phyloP scores from a whole-genome alignment of 352 stramenopile genomes.

The Peronospora belbahrii region DNA sequence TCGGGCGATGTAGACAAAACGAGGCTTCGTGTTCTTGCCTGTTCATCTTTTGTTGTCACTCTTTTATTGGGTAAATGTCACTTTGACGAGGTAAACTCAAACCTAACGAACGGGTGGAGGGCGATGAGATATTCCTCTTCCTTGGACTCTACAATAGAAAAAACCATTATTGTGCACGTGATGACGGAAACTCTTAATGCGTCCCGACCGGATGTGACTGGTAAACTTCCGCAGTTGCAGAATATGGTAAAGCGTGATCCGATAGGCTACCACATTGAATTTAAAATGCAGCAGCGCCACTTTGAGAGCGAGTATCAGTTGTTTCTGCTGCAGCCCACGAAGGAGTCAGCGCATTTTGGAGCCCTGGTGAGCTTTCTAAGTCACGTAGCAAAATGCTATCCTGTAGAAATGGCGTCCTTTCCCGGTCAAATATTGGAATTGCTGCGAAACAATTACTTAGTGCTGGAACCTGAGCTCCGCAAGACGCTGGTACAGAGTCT shows the following conservation, averaged over 20 bases:
- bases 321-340: constrained; percentile 88
- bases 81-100: constrained; percentile 6
- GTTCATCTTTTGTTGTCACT: constrained; percentile 5
- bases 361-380: constrained; percentile 96
- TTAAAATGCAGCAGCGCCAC: constrained; percentile 94
- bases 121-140: constrained; percentile 1
- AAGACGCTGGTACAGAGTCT: constrained; percentile 92
- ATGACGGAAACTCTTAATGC: constrained; percentile 62
- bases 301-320: constrained; percentile 95
- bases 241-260: constrained; percentile 99
- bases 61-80: constrained; percentile 1
- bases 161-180: not conserved
- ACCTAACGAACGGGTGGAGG: constrained; percentile 22
- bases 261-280: constrained; percentile 93
- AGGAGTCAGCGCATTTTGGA: constrained; percentile 89
- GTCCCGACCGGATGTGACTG: constrained; percentile 80
- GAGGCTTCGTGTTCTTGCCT: constrained; percentile 32
- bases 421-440: constrained; percentile 89
- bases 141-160: not conserved
- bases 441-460: constrained; percentile 84
- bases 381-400: constrained; percentile 88
- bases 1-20: too few species aligned
- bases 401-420: constrained; percentile 80
- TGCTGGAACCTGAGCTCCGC: constrained; percentile 88
- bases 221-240: constrained; percentile 93